Conservation (phyloP, 805 yeast species). For the Brettanomyces nanus region DNA sequence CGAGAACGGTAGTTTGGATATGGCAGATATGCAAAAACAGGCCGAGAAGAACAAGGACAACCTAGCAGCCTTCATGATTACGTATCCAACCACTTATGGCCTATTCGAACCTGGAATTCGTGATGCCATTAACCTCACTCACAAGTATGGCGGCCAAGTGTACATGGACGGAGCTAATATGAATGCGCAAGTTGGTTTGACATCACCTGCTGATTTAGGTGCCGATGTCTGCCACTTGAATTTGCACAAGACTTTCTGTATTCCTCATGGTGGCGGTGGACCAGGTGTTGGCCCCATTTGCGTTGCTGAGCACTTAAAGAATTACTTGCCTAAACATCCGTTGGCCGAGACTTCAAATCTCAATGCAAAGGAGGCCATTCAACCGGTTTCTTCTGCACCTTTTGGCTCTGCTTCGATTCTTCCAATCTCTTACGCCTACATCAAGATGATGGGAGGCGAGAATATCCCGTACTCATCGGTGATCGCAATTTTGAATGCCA, state of each 20-base stretch:
- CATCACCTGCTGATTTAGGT: constrained; percentile 95
- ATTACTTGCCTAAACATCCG: constrained; percentile 76
- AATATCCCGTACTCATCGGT: constrained; percentile 83
- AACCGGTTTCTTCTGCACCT: constrained; percentile 86
- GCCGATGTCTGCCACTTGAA: constrained; percentile 98
- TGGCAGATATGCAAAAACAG: constrained; percentile 64
- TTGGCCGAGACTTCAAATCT: constrained; percentile 44
- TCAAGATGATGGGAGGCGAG: constrained; percentile 83
- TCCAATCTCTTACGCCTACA: constrained; percentile 91
- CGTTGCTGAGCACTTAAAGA: constrained; percentile 72
- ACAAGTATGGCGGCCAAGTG: constrained; percentile 85
- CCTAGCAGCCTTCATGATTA: constrained; percentile 90
- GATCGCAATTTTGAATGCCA: constrained; percentile 89
- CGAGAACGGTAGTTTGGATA: constrained; percentile 76
- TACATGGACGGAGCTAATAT: constrained; percentile 98
- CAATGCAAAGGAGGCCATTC: constrained; percentile 41
- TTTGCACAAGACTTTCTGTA: constrained; percentile 94
- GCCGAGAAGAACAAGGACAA: constrained; percentile 60
- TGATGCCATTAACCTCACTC: constrained; percentile 79
- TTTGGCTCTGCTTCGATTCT: constrained; percentile 91
- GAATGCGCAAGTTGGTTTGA: constrained; percentile 98
- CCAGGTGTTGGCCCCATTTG: constrained; percentile 99
- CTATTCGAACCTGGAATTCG: constrained; percentile 88
- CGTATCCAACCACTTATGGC: constrained; percentile 97
- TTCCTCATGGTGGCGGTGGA: constrained; percentile 99